Conservation (phyloP, 2,329 filamentous ascomycete species). For the Neofusicoccum ribis region DNA sequence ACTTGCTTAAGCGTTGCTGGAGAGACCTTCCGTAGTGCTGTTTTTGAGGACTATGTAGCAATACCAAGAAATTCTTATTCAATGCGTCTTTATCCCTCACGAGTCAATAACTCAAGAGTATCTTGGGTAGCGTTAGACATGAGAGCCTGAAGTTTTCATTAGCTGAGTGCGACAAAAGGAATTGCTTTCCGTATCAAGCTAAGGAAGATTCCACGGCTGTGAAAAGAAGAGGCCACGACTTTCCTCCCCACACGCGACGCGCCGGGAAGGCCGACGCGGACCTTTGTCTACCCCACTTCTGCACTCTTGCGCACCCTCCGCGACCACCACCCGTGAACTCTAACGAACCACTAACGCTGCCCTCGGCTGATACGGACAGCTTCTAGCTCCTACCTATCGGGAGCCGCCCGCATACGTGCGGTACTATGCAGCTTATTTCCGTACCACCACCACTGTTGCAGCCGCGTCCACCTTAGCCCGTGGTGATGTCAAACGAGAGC, state of each 20-base stretch:
- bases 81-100: too few species aligned
- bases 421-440: background rate
- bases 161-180: too few species aligned
- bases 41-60: background rate
- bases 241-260: background rate
- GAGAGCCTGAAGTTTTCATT: too few species aligned
- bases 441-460: conserved; percentile 9
- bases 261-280: background rate
- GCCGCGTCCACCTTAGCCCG: conserved; percentile 2
- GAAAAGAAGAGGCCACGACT: background rate
- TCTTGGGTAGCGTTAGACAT: too few species aligned
- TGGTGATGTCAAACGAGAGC: background rate
- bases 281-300: conserved; percentile 26
- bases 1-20: too few species aligned
- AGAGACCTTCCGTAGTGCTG: background rate
- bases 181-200: too few species aligned
- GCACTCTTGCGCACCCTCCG: conserved; percentile 16
- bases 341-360: background rate
- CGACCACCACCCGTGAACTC: conserved; percentile 11
- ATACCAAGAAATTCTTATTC: background rate
- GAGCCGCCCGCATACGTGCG: background rate
- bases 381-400: background rate
- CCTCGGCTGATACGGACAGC: background rate
- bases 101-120: too few species aligned
- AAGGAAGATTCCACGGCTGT: background rate